These are phyloP conservation scores for Hyaloperonospora brassicae DNA, from an alignment of 352 stramenopile species.

Conservation along the genomic window DNA sequence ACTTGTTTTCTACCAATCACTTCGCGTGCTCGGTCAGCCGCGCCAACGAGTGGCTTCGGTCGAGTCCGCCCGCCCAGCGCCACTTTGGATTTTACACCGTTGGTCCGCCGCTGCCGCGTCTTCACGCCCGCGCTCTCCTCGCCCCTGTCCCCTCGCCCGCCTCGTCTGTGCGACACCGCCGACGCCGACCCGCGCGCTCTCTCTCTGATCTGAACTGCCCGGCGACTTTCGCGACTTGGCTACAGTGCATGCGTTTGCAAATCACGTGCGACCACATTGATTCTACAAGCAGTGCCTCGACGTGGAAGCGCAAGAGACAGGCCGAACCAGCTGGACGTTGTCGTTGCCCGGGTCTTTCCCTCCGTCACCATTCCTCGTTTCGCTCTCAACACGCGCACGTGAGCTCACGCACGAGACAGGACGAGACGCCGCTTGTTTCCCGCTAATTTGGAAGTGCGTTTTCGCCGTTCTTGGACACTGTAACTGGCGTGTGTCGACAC, in stretches of 20 bases:
- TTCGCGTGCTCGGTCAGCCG: not conserved
- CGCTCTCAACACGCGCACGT: slow-evolving; percentile 15
- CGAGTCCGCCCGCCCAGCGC: not conserved
- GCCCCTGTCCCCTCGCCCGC: slow-evolving; percentile 6
- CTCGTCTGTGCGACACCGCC: slow-evolving; percentile 4
- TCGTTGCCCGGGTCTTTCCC: slow-evolving; percentile 33
- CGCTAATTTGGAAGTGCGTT: slow-evolving; percentile 20
- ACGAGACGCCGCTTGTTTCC: slow-evolving; percentile 25
- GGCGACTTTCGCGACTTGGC: slow-evolving; percentile 27
- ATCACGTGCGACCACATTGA: slow-evolving; percentile 62
- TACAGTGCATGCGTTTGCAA: slow-evolving; percentile 86
- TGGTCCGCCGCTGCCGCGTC: slow-evolving; percentile 22
- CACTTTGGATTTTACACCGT: slow-evolving; percentile 30
- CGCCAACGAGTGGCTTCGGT: not conserved
- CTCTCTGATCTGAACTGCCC: not conserved
- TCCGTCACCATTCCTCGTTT: slow-evolving; percentile 29
- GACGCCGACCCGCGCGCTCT: slow-evolving; percentile 6
- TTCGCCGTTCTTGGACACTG: not conserved
- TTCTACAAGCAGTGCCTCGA: slow-evolving; percentile 51
- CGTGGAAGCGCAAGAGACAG: slow-evolving; percentile 76
- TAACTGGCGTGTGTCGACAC: not conserved
- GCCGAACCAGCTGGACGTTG: slow-evolving; percentile 26
- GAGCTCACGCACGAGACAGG: slow-evolving; percentile 33
- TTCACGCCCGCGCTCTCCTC: slow-evolving; percentile 2
- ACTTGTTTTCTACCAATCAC: slow-evolving; percentile 3